A percentile compares a stretch with the other conserved stretches of the same genome.
Conservation (phyloP, 805 yeast genomes). For the Hermanozyma aechmeae region DNA sequence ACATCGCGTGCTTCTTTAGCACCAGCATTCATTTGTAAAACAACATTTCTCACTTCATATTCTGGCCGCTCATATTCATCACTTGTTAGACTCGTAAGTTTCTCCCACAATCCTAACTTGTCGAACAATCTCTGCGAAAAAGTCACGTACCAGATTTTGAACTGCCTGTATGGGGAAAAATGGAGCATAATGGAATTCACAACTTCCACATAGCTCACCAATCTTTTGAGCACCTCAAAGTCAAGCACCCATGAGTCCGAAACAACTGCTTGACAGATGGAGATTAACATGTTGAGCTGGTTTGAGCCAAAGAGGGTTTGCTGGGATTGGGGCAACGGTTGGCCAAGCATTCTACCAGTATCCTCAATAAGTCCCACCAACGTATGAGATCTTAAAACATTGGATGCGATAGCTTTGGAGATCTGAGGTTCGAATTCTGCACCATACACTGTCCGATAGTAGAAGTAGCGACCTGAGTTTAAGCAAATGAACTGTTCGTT, state of each 20-base stretch:
- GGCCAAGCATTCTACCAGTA: slow-evolving; percentile 28
- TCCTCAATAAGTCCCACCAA: slow-evolving; percentile 29
- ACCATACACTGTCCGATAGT: slow-evolving; percentile 42
- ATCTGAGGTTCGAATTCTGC: slow-evolving; percentile 6
- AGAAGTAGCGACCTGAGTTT: slow-evolving; percentile 38
- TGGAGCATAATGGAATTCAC: slow-evolving; percentile 22
- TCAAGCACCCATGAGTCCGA: slow-evolving; percentile 14
- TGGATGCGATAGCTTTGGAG: slow-evolving; percentile 13
- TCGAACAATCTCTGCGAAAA: slow-evolving; percentile 11
- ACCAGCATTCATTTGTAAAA: slow-evolving; percentile 31
- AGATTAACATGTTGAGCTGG: slow-evolving; percentile 18
- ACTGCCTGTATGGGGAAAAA: slow-evolving; percentile 15
- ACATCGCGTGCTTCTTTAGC: slow-evolving; percentile 19
- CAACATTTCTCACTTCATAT: slow-evolving; percentile 31
- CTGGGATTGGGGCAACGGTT: slow-evolving; percentile 8
- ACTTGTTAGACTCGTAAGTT: slow-evolving; percentile 3
- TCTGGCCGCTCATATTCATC: slow-evolving; percentile 22
- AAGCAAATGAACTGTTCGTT: slow-evolving; percentile 25
- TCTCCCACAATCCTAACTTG: slow-evolving; percentile 21
- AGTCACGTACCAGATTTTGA: slow-evolving; percentile 14
- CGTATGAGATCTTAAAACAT: slow-evolving; percentile 19
- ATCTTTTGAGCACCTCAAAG: slow-evolving; percentile 24
- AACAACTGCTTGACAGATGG: slow-evolving; percentile 18
- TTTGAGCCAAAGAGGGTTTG: slow-evolving; percentile 14
- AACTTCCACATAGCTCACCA: slow-evolving; percentile 24